Conservation (phyloP, 2,329 filamentous ascomycete species). For the Penicillium decumbens region DNA sequence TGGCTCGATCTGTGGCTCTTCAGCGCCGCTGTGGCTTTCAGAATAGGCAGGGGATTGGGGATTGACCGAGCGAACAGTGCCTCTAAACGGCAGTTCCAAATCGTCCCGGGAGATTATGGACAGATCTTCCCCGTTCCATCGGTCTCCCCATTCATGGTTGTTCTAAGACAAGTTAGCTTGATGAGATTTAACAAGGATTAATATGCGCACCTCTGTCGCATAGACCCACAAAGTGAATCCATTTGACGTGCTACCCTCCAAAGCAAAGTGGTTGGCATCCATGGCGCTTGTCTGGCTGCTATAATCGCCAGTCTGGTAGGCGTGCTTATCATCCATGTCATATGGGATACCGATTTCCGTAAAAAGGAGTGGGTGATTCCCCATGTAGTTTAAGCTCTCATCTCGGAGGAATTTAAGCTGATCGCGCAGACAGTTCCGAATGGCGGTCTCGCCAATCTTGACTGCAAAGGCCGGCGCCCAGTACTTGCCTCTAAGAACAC, state of each 20-base stretch:
- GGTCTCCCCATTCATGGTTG: slow-evolving; percentile 80
- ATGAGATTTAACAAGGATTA: background rate
- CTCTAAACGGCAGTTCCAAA: slow-evolving; percentile 48
- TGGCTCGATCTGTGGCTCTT: slow-evolving; percentile 58
- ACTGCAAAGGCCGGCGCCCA: slow-evolving; percentile 84
- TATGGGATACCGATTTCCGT: slow-evolving; percentile 98
- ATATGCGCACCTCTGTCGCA: slow-evolving; percentile 55
- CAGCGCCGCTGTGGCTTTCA: slow-evolving; percentile 45
- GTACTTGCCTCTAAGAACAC: slow-evolving; percentile 83
- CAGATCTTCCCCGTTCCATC: slow-evolving; percentile 96
- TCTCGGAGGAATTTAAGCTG: slow-evolving; percentile 77
- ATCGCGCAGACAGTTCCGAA: slow-evolving; percentile 86
- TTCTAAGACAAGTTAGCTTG: slow-evolving; percentile 52
- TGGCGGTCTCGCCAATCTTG: slow-evolving; percentile 86
- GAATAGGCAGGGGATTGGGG: slow-evolving; percentile 52
- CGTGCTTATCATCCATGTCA: slow-evolving; percentile 95
- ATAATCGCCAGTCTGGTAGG: slow-evolving; percentile 94
- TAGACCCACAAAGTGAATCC: slow-evolving; percentile 92
- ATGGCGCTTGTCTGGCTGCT: slow-evolving; percentile 86
- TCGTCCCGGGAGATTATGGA: slow-evolving; percentile 88
- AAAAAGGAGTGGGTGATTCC: slow-evolving; percentile 80
- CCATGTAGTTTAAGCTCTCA: slow-evolving; percentile 84
- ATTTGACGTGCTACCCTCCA: slow-evolving; percentile 77
- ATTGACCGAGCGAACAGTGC: slow-evolving; percentile 28
- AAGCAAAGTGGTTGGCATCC: slow-evolving; percentile 91